Percentiles rank a stretch among this genome's conserved stretches.
phyloP scores from a whole-genome alignment of 2,329 filamentous ascomycete genomes.

The Fusarium lyarnte region DNA sequence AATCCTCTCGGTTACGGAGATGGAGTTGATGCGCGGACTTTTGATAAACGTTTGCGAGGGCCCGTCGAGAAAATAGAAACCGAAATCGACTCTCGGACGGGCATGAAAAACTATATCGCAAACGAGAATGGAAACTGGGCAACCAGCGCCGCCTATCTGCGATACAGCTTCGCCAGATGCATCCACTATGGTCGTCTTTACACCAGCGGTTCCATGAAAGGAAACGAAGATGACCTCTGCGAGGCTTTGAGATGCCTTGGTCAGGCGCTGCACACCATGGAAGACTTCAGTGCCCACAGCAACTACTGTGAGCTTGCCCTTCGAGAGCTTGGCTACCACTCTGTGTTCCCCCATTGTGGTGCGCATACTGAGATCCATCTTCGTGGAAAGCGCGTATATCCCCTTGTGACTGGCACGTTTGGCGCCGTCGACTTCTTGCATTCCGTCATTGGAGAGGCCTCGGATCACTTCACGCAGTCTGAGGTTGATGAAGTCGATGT shows the following conservation, averaged over 20 bases:
- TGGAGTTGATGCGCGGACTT: slow-evolving; percentile 82
- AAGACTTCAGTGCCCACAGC: slow-evolving; percentile 83
- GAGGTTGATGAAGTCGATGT: slow-evolving; percentile 84
- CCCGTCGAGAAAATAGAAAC: slow-evolving; percentile 78
- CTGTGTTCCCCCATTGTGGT: slow-evolving; percentile 83
- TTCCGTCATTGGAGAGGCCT: slow-evolving; percentile 79
- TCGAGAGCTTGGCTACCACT: slow-evolving; percentile 80
- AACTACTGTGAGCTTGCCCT: slow-evolving; percentile 85
- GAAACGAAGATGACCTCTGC: slow-evolving; percentile 80
- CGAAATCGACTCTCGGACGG: slow-evolving; percentile 77
- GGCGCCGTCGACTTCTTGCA: slow-evolving; percentile 87
- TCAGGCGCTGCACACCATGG: slow-evolving; percentile 79
- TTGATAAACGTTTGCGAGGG: slow-evolving; percentile 81
- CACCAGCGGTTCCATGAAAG: slow-evolving; percentile 69
- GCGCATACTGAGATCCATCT: slow-evolving; percentile 69
- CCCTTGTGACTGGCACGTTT: slow-evolving; percentile 78
- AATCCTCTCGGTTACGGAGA: slow-evolving; percentile 90
- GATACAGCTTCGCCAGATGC: slow-evolving; percentile 76
- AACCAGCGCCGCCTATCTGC: slow-evolving; percentile 86
- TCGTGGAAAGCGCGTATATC: slow-evolving; percentile 73
- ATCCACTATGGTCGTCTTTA: slow-evolving; percentile 83
- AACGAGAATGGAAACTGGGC: slow-evolving; percentile 90
- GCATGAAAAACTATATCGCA: slow-evolving; percentile 99
- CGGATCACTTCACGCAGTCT: slow-evolving; percentile 85
- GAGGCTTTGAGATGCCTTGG: slow-evolving; percentile 81